Evolutionary conservation across 1,284 basidiomycete species (phyloP).

Genomic region (Cerioporus squamosus): DNA sequence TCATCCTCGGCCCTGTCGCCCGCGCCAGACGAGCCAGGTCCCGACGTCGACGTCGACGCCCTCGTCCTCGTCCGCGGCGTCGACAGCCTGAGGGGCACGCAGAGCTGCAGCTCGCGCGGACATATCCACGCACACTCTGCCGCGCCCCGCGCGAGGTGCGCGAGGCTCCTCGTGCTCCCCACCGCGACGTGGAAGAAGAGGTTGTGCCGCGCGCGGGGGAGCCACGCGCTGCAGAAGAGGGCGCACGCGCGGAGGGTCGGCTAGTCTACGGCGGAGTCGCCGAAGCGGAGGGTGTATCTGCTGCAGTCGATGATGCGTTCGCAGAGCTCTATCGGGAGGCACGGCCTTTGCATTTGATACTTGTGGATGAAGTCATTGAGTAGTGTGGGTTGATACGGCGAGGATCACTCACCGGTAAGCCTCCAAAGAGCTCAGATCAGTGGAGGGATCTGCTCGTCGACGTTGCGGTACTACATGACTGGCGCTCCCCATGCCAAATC

Average conservation of each 20-base stretch:
- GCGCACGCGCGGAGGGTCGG: constrained; percentile 35
- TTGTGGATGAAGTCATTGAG: background rate
- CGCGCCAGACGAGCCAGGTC: no score
- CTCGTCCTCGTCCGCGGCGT: background rate
- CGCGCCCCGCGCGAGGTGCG: background rate
- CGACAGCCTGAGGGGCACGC: background rate
- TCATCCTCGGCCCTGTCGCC: background rate
- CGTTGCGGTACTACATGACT: no score
- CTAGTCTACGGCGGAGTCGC: constrained; percentile 30
- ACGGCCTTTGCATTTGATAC: background rate
- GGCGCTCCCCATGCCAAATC: no score
- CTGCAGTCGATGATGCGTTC: constrained; percentile 36
- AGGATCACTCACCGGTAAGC: no score
- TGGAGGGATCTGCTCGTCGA: no score
- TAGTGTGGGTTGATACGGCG: no score
- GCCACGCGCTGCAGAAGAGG: constrained; percentile 39
- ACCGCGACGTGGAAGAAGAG: constrained; percentile 27
- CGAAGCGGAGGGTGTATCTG: background rate
- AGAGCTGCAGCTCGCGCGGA: background rate
- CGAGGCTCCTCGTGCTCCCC: background rate
- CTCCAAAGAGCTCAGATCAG: background rate
- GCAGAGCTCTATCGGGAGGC: constrained; percentile 34
- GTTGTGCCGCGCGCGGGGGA: constrained; percentile 36
- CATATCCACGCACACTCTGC: background rate
- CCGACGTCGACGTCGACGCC: no score